phyloP scores from a whole-genome alignment of 495 filamentous ascomycete species.

The Immersiella caudata region DNA sequence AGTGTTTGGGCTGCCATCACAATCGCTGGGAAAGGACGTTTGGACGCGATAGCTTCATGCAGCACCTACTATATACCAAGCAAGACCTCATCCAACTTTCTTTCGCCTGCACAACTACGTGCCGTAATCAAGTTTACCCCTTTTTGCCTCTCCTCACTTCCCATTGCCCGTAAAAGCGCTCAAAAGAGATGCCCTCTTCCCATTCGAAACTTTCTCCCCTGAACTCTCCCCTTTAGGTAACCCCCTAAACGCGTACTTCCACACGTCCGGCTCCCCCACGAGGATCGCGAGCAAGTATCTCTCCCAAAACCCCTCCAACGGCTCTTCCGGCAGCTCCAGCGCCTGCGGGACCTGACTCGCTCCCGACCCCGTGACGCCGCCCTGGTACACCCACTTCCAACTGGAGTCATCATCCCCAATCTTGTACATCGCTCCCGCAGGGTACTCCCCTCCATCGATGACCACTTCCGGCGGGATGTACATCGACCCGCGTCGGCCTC shows the following conservation, averaged over 20 bases:
- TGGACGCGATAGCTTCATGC: too few relatives aligned
- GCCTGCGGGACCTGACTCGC: constrained; percentile 28
- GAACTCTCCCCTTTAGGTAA: background rate
- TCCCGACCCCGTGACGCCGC: constrained; percentile 18
- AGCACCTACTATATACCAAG: too few relatives aligned
- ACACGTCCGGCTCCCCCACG: constrained; percentile 34
- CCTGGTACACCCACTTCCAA: constrained; percentile 37
- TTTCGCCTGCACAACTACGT: too few relatives aligned
- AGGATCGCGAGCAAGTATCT: constrained; percentile 31
- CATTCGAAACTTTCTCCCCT: background rate
- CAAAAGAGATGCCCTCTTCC: background rate
- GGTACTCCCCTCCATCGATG: constrained; percentile 23
- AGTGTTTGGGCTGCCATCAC: too few relatives aligned
- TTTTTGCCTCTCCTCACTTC: background rate
- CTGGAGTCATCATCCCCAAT: constrained; percentile 24
- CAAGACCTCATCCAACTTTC: too few relatives aligned
- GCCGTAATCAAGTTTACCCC: too few relatives aligned
- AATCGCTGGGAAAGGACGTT: too few relatives aligned
- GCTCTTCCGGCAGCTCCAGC: constrained; percentile 34
- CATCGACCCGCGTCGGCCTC: background rate
- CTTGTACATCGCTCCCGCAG: constrained; percentile 26
- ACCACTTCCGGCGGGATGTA: constrained; percentile 16
- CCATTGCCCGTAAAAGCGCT: background rate
- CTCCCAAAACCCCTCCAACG: constrained; percentile 40
- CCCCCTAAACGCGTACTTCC: constrained; percentile 31